Evolutionary conservation across 2,329 filamentous ascomycete species (phyloP).

Genomic region (Arthroderma sp.): DNA sequence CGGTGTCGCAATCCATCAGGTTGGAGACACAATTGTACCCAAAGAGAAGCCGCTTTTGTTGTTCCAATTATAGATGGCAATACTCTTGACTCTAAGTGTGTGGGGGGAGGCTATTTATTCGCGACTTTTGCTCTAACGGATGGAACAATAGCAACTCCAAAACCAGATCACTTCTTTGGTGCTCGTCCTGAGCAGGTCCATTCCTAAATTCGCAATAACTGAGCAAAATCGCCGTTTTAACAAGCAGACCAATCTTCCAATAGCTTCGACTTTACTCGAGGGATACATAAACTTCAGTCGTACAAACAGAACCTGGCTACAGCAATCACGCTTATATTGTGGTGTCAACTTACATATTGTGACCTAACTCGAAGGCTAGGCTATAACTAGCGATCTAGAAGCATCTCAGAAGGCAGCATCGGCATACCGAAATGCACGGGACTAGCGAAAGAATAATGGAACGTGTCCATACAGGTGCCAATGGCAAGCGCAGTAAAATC

Average conservation of each 20-base stretch:
- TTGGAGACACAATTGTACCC: constrained; percentile 16
- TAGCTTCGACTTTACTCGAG: constrained; percentile 27
- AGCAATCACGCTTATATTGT: constrained; percentile 30
- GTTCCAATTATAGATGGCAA: constrained; percentile 21
- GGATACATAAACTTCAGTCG: constrained; percentile 27
- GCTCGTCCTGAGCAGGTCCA: constrained; percentile 17
- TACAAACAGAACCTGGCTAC: constrained; percentile 21
- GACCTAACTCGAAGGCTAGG: constrained; percentile 13
- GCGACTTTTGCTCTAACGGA: constrained; percentile 26
- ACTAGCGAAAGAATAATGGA: constrained; percentile 26
- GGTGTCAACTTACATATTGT: constrained; percentile 14
- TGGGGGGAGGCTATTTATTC: constrained; percentile 18
- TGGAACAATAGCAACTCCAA: constrained; percentile 14
- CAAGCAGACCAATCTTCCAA: constrained; percentile 17
- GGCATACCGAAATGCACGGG: constrained; percentile 28
- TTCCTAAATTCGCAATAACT: constrained; percentile 15
- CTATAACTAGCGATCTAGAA: constrained; percentile 17
- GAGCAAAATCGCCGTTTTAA: constrained; percentile 17
- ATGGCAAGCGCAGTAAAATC: too few relatives aligned
- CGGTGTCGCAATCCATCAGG: too few relatives aligned
- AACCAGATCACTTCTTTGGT: constrained; percentile 22
- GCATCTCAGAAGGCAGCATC: constrained; percentile 24
- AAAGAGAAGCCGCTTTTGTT: constrained; percentile 24
- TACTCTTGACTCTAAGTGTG: neutral
- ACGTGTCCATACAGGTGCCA: constrained; percentile 10